Evolutionary conservation across 1,284 basidiomycete genomes (phyloP), one percentile per base, ranked within the genome.

Genomic region (Ceratobasidium sp.): DNA sequence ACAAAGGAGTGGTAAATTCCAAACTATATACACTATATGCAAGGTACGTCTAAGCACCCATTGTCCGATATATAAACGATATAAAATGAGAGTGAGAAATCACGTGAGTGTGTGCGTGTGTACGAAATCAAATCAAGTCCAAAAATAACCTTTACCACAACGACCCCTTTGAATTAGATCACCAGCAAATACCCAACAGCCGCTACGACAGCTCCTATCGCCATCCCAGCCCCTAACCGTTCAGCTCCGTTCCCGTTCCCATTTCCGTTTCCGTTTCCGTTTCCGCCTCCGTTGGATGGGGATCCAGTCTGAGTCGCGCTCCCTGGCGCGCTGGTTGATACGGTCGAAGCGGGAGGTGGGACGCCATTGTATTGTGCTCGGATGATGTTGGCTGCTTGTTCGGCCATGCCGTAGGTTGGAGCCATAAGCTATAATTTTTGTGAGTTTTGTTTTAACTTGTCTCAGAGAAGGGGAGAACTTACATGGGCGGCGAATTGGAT

Each of bases 381-480:
- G 83, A 94, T 90, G 76, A 93, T 86, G 62, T 88, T 87, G 5
- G 91, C 88, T 0, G 89, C 92, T 83, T 90, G 90, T 84, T 94
- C 92, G 4, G 91, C 92, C 64, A 93, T 85, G 40, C 91, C 93
- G 82, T 92, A 95, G 1, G 89, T 88, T 3, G 90, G 86, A 20
- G 89, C 87, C 84, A 85, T 88, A 85, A 79, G 89, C 86, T 91
- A 28, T 33, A 7, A 78, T 38, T 78, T 78, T 54, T 81, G 71
- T 64, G 77, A 80, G 69, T 81, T 28, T 5, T 81, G 79, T 38
- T 38, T 13, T 17, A 6, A 56, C 1, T 33, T 33, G 10, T 79
- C 80, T 3, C 82, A 78, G 44, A 77, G 71, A 0, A 80, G 80
- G 52, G 82, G 80, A 40, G 78, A 78, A 85, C 87, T 76, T 81